Percentiles rank a stretch among this genome's conserved stretches.
Evolutionary conservation across 1,284 basidiomycete species (phyloP).

Genomic region (Marasmius oreades): DNA sequence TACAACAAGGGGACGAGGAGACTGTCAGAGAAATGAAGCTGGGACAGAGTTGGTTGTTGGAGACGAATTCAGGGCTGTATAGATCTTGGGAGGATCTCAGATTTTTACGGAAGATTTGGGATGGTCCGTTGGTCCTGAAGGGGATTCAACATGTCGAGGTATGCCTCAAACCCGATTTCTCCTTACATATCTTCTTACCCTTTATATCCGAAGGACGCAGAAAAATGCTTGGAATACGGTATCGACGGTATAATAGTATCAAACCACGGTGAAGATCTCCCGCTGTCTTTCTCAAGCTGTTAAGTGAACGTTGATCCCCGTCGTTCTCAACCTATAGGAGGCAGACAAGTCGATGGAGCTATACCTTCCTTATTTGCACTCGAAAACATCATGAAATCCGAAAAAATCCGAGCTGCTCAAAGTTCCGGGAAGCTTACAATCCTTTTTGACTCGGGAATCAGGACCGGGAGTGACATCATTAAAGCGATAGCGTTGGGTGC

Average conservation of each 20-base stretch:
- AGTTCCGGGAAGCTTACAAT: slow-evolving; percentile 57
- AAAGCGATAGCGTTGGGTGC: slow-evolving; percentile 74
- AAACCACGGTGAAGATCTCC: slow-evolving; percentile 61
- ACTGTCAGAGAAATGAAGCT: slow-evolving; percentile 37
- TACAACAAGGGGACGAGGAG: slow-evolving; percentile 43
- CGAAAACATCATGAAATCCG: slow-evolving; percentile 54
- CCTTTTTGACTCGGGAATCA: slow-evolving; percentile 78
- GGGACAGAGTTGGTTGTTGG: slow-evolving; percentile 52
- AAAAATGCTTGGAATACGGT: slow-evolving; percentile 60
- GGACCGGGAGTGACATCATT: slow-evolving; percentile 72
- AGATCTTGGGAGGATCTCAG: slow-evolving; percentile 62
- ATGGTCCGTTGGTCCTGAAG: slow-evolving; percentile 67
- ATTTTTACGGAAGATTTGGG: slow-evolving; percentile 64
- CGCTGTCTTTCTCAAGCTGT: not conserved
- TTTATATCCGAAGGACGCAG: slow-evolving; percentile 53
- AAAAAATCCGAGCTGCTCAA: slow-evolving; percentile 56
- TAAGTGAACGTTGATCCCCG: not conserved
- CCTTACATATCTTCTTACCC: slow-evolving; percentile 2
- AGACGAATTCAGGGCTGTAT: slow-evolving; percentile 56
- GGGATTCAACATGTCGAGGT: slow-evolving; percentile 59
- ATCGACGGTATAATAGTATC: slow-evolving; percentile 77
- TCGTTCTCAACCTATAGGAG: slow-evolving; percentile 40
- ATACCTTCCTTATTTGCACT: slow-evolving; percentile 71
- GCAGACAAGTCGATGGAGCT: slow-evolving; percentile 79
- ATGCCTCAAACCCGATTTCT: slow-evolving; percentile 10